phyloP scores from a whole-genome alignment of 1,284 basidiomycete genomes.

The Austroboletus niveus region DNA sequence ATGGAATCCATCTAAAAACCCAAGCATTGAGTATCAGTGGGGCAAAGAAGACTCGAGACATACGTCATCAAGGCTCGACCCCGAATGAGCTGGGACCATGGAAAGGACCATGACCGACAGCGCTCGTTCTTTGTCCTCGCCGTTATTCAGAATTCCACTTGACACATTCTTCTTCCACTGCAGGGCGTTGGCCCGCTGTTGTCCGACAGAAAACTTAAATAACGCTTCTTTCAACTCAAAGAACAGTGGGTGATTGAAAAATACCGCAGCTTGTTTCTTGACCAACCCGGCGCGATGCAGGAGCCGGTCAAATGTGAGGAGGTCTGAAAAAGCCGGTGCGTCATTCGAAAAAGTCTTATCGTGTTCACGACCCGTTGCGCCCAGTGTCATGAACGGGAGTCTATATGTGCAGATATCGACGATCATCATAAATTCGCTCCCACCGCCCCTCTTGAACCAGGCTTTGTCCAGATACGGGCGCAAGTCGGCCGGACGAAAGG shows the following conservation, averaged over 20 bases:
- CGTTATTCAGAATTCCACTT: background rate
- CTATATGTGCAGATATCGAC: background rate
- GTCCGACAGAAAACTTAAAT: background rate
- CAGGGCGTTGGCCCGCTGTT: background rate
- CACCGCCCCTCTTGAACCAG: constrained; percentile 51
- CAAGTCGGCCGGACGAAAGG: constrained; percentile 43
- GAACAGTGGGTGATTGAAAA: constrained; percentile 47
- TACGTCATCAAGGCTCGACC: background rate
- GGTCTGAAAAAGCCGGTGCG: constrained; percentile 37
- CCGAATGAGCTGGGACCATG: background rate
- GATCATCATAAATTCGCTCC: background rate
- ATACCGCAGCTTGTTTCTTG: constrained; percentile 35
- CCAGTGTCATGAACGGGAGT: background rate
- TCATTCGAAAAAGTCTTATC: background rate
- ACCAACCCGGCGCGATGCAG: constrained; percentile 41
- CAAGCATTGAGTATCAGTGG: background rate
- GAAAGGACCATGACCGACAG: background rate
- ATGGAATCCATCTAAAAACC: background rate
- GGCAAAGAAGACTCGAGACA: background rate
- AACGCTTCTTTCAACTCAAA: background rate
- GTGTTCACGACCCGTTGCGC: background rate
- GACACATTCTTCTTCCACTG: background rate
- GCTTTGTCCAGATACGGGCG: constrained; percentile 49
- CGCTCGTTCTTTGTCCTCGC: background rate
- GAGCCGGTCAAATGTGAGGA: constrained; percentile 49